Percentiles rank a stretch among this genome's conserved stretches.
phyloP scores from a whole-genome alignment of 441 rosid genomes.

The Corymbia citriodora region DNA sequence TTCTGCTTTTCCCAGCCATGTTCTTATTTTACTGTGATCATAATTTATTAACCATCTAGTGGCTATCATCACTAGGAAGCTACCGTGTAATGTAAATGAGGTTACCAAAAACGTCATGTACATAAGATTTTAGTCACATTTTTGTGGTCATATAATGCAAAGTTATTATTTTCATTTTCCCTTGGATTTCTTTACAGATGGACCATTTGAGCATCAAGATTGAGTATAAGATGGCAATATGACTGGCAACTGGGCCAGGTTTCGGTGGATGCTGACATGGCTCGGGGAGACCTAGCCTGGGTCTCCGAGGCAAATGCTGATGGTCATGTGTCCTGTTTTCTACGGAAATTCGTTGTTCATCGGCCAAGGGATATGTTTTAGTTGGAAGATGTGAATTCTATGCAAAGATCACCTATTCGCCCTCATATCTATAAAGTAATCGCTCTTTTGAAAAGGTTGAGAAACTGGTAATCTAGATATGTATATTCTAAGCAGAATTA shows the following conservation, averaged over 20 bases:
- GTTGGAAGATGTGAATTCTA: not conserved
- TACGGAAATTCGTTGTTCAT: not conserved
- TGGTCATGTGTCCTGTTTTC: not conserved
- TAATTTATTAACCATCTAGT: not conserved
- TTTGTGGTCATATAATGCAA: not conserved
- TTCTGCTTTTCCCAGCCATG: not conserved
- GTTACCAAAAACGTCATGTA: not conserved
- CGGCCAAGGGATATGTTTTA: not conserved
- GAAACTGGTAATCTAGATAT: not conserved
- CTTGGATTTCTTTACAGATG: not conserved
- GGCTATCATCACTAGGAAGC: not conserved
- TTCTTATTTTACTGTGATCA: not conserved
- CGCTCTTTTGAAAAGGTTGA: not conserved
- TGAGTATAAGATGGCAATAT: not conserved
- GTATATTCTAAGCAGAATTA: not conserved
- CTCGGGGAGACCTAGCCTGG: not conserved
- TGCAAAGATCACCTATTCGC: not conserved
- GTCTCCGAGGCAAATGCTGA: not conserved
- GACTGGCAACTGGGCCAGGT: not conserved
- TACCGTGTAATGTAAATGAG: not conserved
- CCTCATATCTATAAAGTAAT: not conserved
- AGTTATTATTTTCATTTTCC: not conserved
- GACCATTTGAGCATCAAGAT: not conserved
- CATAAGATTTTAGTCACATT: not conserved
- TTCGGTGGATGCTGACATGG: not conserved